phyloP scores from a whole-genome alignment of 108 stramenopile species.

The Cyclotella atomus region DNA sequence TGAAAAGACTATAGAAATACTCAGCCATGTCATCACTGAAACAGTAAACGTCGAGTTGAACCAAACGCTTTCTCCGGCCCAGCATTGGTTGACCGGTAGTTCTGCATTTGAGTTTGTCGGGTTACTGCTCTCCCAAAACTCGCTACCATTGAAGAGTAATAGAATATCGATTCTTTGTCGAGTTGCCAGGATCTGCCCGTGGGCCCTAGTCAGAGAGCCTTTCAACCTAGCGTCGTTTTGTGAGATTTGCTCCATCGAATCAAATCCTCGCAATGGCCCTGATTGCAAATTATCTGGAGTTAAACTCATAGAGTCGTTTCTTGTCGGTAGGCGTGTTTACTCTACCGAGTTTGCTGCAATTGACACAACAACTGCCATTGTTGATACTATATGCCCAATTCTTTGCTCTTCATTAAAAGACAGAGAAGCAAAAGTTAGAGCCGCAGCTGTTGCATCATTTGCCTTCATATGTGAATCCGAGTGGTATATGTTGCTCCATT shows the following conservation, averaged over 20 bases:
- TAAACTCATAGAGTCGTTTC: constrained; percentile 42
- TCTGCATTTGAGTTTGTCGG: constrained; percentile 51
- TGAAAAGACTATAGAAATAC: constrained; percentile 15
- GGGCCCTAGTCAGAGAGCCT: constrained; percentile 40
- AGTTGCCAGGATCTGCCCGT: constrained; percentile 34
- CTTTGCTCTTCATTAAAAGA: constrained; percentile 30
- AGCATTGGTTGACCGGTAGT: constrained; percentile 27
- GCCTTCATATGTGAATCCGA: constrained; percentile 50
- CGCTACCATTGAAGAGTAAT: constrained; percentile 10
- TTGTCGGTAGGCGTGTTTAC: constrained; percentile 30
- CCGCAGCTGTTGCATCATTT: constrained; percentile 39
- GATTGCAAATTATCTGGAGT: constrained; percentile 23
- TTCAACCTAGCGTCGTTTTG: constrained; percentile 53
- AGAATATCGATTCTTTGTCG: constrained; percentile 28
- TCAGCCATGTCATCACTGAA: constrained; percentile 30
- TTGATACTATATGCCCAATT: constrained; percentile 39
- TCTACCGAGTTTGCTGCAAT: constrained; percentile 12
- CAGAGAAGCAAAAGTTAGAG: constrained; percentile 31
- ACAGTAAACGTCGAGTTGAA: constrained; percentile 2
- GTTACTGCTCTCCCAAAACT: constrained; percentile 26
- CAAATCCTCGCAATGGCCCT: constrained; percentile 9
- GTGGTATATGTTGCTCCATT: constrained; percentile 50
- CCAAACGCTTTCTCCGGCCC: constrained; percentile 19
- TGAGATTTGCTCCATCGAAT: constrained; percentile 32
- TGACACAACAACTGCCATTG: constrained; percentile 22